Evolutionary conservation across 179 eudicot genomes (phyloP), one percentile per base, ranked within the genome.

Genomic region (Camellia oleifera): DNA sequence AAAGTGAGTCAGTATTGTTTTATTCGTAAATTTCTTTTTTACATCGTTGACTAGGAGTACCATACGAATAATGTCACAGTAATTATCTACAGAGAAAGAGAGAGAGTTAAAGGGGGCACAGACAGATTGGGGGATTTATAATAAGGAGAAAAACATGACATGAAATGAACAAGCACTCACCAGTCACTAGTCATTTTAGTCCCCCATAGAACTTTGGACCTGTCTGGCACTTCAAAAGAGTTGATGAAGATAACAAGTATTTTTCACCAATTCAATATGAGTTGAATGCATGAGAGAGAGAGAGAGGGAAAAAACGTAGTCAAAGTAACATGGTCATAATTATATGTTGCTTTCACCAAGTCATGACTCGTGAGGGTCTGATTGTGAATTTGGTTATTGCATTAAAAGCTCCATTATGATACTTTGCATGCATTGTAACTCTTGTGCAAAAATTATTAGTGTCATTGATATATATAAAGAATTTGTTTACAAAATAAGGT

Each of bases 61-160:
- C 2, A 32, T 32, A 32, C 40, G 40, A 32, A 32, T 32, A 32
- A 32, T 32, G 40, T 32, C 40, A 32, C 40, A 32, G n/a, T 32
- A 32, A 32, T 32, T 32, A 32, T 32, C 40, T 32, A 72, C 75
- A 64, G 79, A 76, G 48, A 64, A 17, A 57, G 62, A 57, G 52
- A 14, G 18, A 14, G 62, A 57, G 52, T 48, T 2, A 48, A 48
- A 4, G 69, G 69, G 69, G 86, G 81, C 78, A 86, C 84, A 73
- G 70, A 72, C 65, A 58, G 68, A 60, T 64, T 61, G 69, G 81
- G 69, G 46, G 74, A 78, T 45, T 79, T 40, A 32, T 32, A 50
- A 45, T 44, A 70, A 73, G 53, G 73, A 76, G 87, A 87, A 32
- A 82, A 82, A 82, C 78, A 78, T 84, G 83, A 82, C 80, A 81